These are phyloP conservation scores for Gynochthodes officinalis DNA, from an alignment of 257 asterid species.

Conservation along the genomic window DNA sequence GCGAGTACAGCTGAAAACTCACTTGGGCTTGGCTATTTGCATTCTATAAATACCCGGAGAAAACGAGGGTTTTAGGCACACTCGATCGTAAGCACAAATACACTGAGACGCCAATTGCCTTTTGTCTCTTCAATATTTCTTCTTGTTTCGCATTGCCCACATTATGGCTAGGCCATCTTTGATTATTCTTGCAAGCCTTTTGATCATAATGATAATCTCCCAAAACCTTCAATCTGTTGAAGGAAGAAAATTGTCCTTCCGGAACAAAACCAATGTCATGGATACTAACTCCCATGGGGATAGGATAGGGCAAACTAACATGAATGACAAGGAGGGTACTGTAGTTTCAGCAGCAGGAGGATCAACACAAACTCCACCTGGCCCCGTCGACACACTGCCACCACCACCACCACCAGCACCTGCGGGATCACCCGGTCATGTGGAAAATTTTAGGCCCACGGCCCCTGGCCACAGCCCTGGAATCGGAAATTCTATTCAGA, in stretches of 20 bases:
- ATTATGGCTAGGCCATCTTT: slow-evolving; percentile 35
- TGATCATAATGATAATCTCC: slow-evolving; percentile 34
- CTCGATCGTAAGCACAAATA: neutral
- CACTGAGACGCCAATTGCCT: slow-evolving; percentile 2
- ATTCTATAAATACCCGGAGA: slow-evolving; percentile 41
- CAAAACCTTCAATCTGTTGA: slow-evolving; percentile 29
- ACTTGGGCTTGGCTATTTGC: slow-evolving; percentile 4
- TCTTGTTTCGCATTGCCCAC: neutral
- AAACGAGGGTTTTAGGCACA: slow-evolving; percentile 24
- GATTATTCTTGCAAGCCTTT: slow-evolving; percentile 29
- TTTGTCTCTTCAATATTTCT: neutral
- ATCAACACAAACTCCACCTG: slow-evolving; percentile 26
- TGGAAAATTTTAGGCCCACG: slow-evolving; percentile 53
- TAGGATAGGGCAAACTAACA: neutral
- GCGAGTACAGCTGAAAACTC: slow-evolving; percentile 5
- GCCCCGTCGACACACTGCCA: slow-evolving; percentile 19
- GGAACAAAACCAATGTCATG: slow-evolving; percentile 14
- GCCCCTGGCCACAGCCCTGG: slow-evolving; percentile 68
- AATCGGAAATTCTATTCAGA: slow-evolving; percentile 41
- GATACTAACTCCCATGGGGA: slow-evolving; percentile 4
- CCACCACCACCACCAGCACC: slow-evolving; percentile 30
- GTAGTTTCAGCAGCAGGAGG: slow-evolving; percentile 8
- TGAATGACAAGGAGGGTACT: slow-evolving; percentile 15
- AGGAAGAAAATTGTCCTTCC: slow-evolving; percentile 34
- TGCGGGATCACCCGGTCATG: slow-evolving; percentile 43